Conservation (phyloP, 2,329 filamentous ascomycete genomes). For the Penicillium freii region DNA sequence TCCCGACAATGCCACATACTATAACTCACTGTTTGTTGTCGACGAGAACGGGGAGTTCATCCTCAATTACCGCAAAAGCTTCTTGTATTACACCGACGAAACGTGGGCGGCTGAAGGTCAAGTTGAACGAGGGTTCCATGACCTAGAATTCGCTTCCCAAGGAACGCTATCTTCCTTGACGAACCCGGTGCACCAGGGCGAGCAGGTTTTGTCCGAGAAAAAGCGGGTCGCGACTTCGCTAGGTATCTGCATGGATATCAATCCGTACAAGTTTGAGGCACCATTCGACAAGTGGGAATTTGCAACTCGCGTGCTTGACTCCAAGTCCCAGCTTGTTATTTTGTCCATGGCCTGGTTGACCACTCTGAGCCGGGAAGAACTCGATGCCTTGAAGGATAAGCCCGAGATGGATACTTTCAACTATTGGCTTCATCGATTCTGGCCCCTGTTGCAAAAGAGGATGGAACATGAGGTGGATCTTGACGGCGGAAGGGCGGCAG, state of each 20-base stretch:
- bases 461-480: slow-evolving; percentile 30
- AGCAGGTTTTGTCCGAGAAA: not conserved
- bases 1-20: slow-evolving; percentile 39
- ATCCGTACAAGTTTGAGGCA: slow-evolving; percentile 60
- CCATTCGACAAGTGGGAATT: slow-evolving; percentile 61
- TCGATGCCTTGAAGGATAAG: slow-evolving; percentile 42
- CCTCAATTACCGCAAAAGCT: slow-evolving; percentile 62
- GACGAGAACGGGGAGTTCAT: slow-evolving; percentile 55
- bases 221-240: slow-evolving; percentile 43
- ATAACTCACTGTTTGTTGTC: slow-evolving; percentile 61
- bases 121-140: slow-evolving; percentile 33
- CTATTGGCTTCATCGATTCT: slow-evolving; percentile 63
- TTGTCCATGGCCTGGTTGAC: slow-evolving; percentile 66
- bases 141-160: slow-evolving; percentile 22
- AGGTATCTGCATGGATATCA: slow-evolving; percentile 58
- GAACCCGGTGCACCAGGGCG: not conserved
- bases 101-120: slow-evolving; percentile 59
- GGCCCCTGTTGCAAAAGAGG: slow-evolving; percentile 46
- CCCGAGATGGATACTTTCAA: slow-evolving; percentile 61
- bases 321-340: slow-evolving; percentile 53
- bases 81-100: slow-evolving; percentile 67
- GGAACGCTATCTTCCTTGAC: not conserved
- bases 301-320: slow-evolving; percentile 52
- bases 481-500: slow-evolving; percentile 23
- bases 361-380: slow-evolving; percentile 48